Base-by-base conservation (phyloP, 208 protist species). In the Lotmaria passim region DNA sequence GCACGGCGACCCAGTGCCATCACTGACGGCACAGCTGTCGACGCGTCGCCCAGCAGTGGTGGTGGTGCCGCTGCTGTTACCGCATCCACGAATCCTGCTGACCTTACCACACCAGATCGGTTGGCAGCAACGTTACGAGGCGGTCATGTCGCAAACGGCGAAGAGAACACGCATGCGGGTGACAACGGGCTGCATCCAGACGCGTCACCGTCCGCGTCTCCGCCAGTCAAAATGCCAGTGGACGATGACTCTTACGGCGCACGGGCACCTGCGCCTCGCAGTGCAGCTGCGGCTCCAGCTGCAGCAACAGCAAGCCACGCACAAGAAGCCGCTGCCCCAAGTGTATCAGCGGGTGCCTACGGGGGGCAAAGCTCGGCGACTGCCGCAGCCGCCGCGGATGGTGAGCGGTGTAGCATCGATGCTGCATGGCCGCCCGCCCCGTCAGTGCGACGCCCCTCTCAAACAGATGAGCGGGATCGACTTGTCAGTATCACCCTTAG, bases 401-500 rank as follows among this genome's bases (percentile, higher is more conserved):
- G 47, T 38, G 43, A 34, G 7, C 67, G 50, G 36, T 26, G 36
- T 17, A 67, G 46, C 55, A 57, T 51, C 24, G 68, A 73, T 24
- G 41, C 24, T 4, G 44, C 58, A 1, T 59, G 47, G 68, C 59
- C 68, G 19, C 50, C 68, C 2, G 68, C 34, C 14, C 38, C 68
- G 21, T 46, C 69, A 7, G n/a, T 57, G 69, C 60, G 30, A 7
- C 60, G 38, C 23, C 50, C 61, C 8, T 67, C 69, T 3, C 69
- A 62, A 24, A 41, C 39, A 10, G 69, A 75, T 3, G 69, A 63
- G 23, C 36, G 46, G 17, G 69, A 69, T 14, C 59, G 69, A 11
- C 36, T 75, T 30, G 34, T 75, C 52, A 75, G 69, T 44, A 75
- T 75, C 61, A 75, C 69, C 15, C 24, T 69, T 12, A 68, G 19